phyloP scores from a whole-genome alignment of 768 basidiomycete species.

The Mycena latifolia region DNA sequence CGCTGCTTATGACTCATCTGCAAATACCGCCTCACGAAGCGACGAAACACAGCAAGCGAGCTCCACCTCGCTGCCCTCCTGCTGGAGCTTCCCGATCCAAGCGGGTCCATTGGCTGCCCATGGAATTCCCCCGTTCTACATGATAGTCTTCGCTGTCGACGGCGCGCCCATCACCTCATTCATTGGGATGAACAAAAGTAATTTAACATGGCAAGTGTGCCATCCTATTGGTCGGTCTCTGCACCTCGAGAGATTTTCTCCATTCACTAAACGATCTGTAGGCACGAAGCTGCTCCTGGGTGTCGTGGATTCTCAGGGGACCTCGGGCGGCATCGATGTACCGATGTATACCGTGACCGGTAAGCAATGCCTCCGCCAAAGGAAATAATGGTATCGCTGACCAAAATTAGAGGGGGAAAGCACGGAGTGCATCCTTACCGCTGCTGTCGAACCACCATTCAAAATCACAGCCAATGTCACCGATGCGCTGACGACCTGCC shows the following conservation, averaged over 20 bases:
- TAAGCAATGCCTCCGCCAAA: constrained; percentile 15
- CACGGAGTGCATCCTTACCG: constrained; percentile 32
- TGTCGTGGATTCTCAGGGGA: constrained; percentile 59
- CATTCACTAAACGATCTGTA: too few relatives aligned
- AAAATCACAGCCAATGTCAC: constrained; percentile 51
- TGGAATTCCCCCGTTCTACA: constrained; percentile 53
- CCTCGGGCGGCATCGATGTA: constrained; percentile 54
- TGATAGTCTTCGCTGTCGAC: constrained; percentile 57
- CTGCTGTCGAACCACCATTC: constrained; percentile 36
- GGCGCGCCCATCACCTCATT: constrained; percentile 50
- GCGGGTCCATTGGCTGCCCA: background rate
- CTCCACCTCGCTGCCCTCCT: constrained; percentile 10
- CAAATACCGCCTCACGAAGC: too few relatives aligned
- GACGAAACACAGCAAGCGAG: too few relatives aligned
- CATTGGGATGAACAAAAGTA: constrained; percentile 50
- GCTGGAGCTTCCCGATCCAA: background rate
- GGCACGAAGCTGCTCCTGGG: constrained; percentile 57
- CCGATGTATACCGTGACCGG: constrained; percentile 50
- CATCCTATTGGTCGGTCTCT: constrained; percentile 56
- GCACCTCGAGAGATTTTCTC: too few relatives aligned
- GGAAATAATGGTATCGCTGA: too few relatives aligned
- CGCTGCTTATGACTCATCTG: too few relatives aligned
- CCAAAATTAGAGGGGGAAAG: constrained; percentile 29
- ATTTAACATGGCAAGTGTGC: constrained; percentile 57
- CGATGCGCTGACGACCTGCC: constrained; percentile 51